Base-by-base conservation (phyloP, 2,329 filamentous ascomycete species). In the Cercospora zeae-maydis region DNA sequence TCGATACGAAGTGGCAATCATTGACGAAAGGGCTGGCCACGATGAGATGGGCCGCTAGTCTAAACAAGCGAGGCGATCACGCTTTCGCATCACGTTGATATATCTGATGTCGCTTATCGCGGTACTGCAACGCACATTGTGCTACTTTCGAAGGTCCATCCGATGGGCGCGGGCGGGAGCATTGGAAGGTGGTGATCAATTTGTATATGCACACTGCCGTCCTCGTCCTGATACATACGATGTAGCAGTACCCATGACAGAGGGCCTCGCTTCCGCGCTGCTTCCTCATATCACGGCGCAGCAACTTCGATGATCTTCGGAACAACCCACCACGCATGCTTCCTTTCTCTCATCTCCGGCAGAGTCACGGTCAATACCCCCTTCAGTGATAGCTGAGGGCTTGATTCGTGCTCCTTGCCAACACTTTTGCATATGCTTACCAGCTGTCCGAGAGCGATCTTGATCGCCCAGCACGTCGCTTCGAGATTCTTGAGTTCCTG, bases 311-410 rank as follows among this genome's bases (percentile, higher is more conserved):
- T 69, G n/a, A 82, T 67, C 67, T 75, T 78, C 4, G 76, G 79
- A n/a, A 82, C 77, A 30, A 78, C 70, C 80, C 80, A 82, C 68
- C 78, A 80, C 51, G 75, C 74, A 27, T 76, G 73, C 73, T 78
- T 80, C 68, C 79, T 74, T 67, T 76, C 75, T 39, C 72, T 76
- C 6, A 71, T 68, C 59, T 71, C 67, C 2, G 77, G 76, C 33
- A 81, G 68, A 49, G 74, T 75, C 5, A 78, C 67, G 59, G 71
- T 75, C 3, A 78, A 24, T 19, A 65, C 39, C 11, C 62, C 64
- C 30, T 58, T 59, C 30, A 74, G 57, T 21, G 49, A 51, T 52
- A 42, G 21, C 52, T 30, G 30, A 24, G 33, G 47, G 13, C 51
- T 11, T 3, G 30, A 10, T 10, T 58, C 37, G 27, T 60, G 52